Evolutionary conservation across 306 rosid species (phyloP).

Genomic region (Betula pendula): DNA sequence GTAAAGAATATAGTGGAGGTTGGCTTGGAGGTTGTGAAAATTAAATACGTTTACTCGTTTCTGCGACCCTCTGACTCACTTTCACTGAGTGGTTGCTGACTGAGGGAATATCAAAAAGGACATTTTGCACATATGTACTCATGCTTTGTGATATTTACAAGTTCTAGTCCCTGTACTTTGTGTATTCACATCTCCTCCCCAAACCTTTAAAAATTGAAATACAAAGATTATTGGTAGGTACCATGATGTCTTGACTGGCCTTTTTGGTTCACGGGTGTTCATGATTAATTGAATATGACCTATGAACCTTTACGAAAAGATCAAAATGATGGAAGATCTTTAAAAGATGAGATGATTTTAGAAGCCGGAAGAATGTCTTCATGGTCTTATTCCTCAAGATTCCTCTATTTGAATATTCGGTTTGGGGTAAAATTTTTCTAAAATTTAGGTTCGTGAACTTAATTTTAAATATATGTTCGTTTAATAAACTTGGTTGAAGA

Average conservation of each 20-base stretch:
- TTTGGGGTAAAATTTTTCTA: no score
- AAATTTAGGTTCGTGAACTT: no score
- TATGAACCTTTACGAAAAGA: not conserved
- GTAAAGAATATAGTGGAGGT: constrained; percentile 59
- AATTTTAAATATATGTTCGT: no score
- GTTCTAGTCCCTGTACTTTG: not conserved
- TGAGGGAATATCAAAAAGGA: constrained; percentile 40
- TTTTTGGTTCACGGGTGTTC: not conserved
- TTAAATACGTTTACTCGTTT: constrained; percentile 57
- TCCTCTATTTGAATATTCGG: no score
- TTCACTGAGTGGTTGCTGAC: constrained; percentile 57
- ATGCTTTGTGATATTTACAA: constrained; percentile 18
- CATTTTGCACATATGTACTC: constrained; percentile 37
- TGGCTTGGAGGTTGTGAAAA: constrained; percentile 73
- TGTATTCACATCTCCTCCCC: not conserved
- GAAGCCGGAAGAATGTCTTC: no score
- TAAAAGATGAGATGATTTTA: not conserved
- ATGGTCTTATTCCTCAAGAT: no score
- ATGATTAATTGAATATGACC: not conserved
- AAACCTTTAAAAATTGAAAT: not conserved
- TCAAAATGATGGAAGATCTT: not conserved
- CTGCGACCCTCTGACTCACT: constrained; percentile 45
- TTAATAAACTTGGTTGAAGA: no score
- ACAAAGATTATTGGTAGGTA: not conserved
- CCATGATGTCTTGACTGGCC: not conserved